Percentiles rank a stretch among this genome's conserved stretches.
These are phyloP conservation scores for Kodamaea nitidulidarum DNA, from an alignment of 805 yeast species.

Conservation along the genomic window DNA sequence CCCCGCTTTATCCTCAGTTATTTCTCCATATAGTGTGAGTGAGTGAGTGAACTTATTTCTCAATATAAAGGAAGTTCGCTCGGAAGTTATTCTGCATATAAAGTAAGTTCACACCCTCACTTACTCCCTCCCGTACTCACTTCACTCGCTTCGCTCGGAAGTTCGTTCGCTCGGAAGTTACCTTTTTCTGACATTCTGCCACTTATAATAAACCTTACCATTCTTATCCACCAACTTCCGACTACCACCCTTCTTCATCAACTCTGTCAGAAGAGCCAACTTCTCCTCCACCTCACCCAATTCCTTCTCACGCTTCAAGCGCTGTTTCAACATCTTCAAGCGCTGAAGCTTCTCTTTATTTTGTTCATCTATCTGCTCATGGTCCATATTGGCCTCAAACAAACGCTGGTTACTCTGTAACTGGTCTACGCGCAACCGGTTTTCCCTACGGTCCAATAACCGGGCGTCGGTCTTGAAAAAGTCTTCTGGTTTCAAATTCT, in stretches of 20 bases:
- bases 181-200: conserved; percentile 76
- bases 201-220: conserved; percentile 73
- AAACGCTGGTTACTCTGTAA: conserved; percentile 39
- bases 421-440: conserved; percentile 63
- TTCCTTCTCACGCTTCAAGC: conserved; percentile 67
- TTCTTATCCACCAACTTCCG: conserved; percentile 63
- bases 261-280: conserved; percentile 75
- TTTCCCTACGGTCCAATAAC: conserved; percentile 61
- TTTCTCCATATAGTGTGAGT: too few relatives aligned
- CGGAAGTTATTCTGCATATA: too few relatives aligned
- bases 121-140: too few relatives aligned
- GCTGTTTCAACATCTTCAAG: conserved; percentile 54
- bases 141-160: too few relatives aligned
- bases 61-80: too few relatives aligned
- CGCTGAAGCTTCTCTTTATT: conserved; percentile 58
- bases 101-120: too few relatives aligned
- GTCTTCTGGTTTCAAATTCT: conserved; percentile 57
- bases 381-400: conserved; percentile 26
- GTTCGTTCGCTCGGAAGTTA: too few relatives aligned
- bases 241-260: conserved; percentile 87
- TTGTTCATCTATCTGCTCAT: conserved; percentile 27
- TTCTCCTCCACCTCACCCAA: conserved; percentile 63
- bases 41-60: too few relatives aligned
- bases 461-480: conserved; percentile 68
- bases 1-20: too few relatives aligned